A percentile compares a stretch with the other conserved stretches of the same genome.
Conservation (phyloP, 139 green algal genomes). For the Zygnema circumcarinatum region DNA sequence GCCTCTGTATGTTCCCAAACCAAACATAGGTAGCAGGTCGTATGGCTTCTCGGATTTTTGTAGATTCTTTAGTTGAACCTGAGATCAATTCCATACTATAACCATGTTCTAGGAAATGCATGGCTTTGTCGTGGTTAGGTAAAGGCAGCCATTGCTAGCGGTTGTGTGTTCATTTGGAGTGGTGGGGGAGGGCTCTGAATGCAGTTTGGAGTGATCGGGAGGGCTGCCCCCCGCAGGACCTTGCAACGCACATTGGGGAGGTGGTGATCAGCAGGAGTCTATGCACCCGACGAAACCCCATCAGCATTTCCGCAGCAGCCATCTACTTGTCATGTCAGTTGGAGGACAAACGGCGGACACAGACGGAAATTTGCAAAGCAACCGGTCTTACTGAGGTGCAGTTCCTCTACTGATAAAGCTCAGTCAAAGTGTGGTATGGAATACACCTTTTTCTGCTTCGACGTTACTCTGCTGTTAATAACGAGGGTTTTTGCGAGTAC, state of each 20-base stretch:
- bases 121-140: too few relatives aligned
- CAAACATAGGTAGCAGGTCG: background rate
- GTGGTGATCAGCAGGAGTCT: constrained; percentile 44
- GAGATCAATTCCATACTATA: too few relatives aligned
- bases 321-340: constrained; percentile 52
- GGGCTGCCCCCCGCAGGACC: constrained; percentile 22
- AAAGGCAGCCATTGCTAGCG: too few relatives aligned
- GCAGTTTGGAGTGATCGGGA: constrained; percentile 7
- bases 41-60: too few relatives aligned
- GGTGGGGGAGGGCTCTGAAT: background rate
- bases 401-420: background rate
- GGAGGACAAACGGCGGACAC: constrained; percentile 40
- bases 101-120: too few relatives aligned
- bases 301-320: constrained; percentile 46
- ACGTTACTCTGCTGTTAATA: too few relatives aligned
- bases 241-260: constrained; percentile 47
- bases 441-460: too few relatives aligned
- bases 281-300: constrained; percentile 49
- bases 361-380: constrained; percentile 51
- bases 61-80: too few relatives aligned
- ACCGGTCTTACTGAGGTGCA: constrained; percentile 46
- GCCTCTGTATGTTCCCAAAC: background rate
- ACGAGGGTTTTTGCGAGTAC: too few relatives aligned
- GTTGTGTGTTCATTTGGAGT: background rate
- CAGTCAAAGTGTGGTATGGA: too few relatives aligned